phyloP scores from a whole-genome alignment of 306 rosid species.

The Arachis hypogaea region DNA sequence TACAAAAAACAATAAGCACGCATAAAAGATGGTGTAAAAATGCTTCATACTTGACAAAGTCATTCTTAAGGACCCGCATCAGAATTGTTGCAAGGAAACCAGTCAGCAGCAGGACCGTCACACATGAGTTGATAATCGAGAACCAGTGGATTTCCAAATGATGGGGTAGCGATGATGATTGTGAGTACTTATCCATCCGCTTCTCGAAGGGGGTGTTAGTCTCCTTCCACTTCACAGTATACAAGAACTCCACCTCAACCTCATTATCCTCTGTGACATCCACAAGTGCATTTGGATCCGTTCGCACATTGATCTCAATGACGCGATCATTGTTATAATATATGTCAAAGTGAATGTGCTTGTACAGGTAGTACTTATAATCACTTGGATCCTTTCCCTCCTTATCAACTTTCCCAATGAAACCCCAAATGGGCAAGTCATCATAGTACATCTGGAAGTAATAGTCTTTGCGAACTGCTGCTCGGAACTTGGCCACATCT shows the following conservation, averaged over 20 bases:
- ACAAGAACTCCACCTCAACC: slow-evolving; percentile 62
- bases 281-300: slow-evolving; percentile 63
- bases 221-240: slow-evolving; percentile 86
- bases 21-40: background rate
- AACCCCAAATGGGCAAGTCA: slow-evolving; percentile 92
- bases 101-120: slow-evolving; percentile 79
- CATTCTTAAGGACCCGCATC: slow-evolving; percentile 91
- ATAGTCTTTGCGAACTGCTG: slow-evolving; percentile 74
- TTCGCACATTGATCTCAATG: slow-evolving; percentile 67
- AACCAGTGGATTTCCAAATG: slow-evolving; percentile 96
- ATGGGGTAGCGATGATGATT: slow-evolving; percentile 73
- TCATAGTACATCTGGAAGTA: slow-evolving; percentile 90
- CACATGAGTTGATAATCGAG: slow-evolving; percentile 86
- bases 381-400: slow-evolving; percentile 79
- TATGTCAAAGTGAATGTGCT: slow-evolving; percentile 78
- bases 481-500: slow-evolving; percentile 65
- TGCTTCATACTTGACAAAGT: slow-evolving; percentile 80
- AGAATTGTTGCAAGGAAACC: slow-evolving; percentile 86
- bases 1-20: slow-evolving; percentile 20
- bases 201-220: slow-evolving; percentile 72
- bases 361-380: slow-evolving; percentile 66
- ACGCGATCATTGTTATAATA: slow-evolving; percentile 76
- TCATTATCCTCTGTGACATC: slow-evolving; percentile 76
- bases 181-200: slow-evolving; percentile 83
- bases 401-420: slow-evolving; percentile 81